Percentiles rank a stretch among this genome's conserved stretches.
Evolutionary conservation across 352 stramenopile genomes (phyloP).

Genomic region (Halophytophthora polymorphica): DNA sequence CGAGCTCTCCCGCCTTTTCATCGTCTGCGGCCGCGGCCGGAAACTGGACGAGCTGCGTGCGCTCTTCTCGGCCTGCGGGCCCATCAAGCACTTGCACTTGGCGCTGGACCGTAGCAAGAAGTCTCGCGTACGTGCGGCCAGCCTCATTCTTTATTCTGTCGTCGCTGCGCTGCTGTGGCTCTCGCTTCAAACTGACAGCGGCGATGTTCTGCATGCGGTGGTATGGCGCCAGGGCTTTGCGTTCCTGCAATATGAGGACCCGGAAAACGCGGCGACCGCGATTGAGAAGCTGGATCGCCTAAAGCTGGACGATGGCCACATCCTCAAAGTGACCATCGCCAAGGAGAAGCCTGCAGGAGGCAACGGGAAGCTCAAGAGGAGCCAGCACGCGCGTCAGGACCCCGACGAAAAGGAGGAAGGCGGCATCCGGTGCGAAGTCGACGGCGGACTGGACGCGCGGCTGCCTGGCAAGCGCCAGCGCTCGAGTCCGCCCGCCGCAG

Average conservation of each 20-base stretch:
- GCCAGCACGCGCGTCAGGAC: constrained; percentile 46
- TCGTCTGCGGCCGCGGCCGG: constrained; percentile 67
- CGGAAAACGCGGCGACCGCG: constrained; percentile 33
- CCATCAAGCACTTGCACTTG: constrained; percentile 65
- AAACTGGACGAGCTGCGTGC: constrained; percentile 58
- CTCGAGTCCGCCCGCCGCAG: constrained; percentile 39
- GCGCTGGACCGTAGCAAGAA: constrained; percentile 77
- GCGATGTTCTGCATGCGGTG: neutral
- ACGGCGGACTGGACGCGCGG: constrained; percentile 24
- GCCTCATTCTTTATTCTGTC: neutral
- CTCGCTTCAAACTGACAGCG: neutral
- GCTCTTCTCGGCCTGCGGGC: constrained; percentile 56
- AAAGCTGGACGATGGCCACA: constrained; percentile 60
- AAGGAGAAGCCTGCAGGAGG: constrained; percentile 37
- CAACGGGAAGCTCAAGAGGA: constrained; percentile 64
- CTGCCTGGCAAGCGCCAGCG: constrained; percentile 59
- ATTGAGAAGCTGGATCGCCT: constrained; percentile 67
- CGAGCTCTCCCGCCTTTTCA: constrained; percentile 52
- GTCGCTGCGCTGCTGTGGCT: neutral
- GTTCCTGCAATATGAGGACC: constrained; percentile 73
- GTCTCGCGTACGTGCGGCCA: constrained; percentile 40
- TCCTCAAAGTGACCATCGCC: constrained; percentile 77
- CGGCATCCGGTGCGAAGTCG: constrained; percentile 14
- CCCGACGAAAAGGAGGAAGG: constrained; percentile 29
- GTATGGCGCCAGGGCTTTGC: constrained; percentile 55